A percentile compares a stretch with the other conserved stretches of the same genome.
Evolutionary conservation across 768 basidiomycete genomes (phyloP).

Genomic region (Leccinum uliginosum): DNA sequence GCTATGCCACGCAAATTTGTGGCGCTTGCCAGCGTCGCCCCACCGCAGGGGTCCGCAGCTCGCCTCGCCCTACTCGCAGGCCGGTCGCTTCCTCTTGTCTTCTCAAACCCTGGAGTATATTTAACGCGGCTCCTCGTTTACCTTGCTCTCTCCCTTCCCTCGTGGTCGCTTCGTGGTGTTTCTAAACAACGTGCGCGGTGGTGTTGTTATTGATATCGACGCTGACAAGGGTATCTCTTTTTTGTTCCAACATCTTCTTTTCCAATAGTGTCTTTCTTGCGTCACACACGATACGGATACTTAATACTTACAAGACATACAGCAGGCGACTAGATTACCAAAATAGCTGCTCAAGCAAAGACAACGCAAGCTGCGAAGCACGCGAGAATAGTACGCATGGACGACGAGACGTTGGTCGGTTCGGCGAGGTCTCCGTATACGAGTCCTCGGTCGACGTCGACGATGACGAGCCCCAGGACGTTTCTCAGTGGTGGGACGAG

Average conservation of each 20-base stretch:
- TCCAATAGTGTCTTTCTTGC: not conserved
- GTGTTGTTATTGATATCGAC: slow-evolving; percentile 7
- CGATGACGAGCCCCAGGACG: slow-evolving; percentile 12
- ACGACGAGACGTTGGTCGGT: slow-evolving; percentile 23
- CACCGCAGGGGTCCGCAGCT: slow-evolving; percentile 18
- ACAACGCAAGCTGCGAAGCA: not conserved
- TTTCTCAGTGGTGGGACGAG: slow-evolving; percentile 2
- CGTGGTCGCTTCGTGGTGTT: slow-evolving; percentile 11
- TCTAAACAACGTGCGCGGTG: not conserved
- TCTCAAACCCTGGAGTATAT: slow-evolving; percentile 13
- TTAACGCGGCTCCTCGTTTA: slow-evolving; percentile 1
- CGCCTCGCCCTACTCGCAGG: slow-evolving; percentile 13
- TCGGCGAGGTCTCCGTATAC: slow-evolving; percentile 18
- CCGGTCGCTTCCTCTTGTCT: not conserved
- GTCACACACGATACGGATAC: not conserved
- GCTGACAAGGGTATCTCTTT: not conserved
- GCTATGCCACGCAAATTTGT: slow-evolving; percentile 11
- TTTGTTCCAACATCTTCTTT: not conserved
- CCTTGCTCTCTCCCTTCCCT: not conserved
- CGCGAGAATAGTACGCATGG: slow-evolving; percentile 10
- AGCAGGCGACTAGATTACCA: not conserved
- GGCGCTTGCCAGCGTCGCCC: slow-evolving; percentile 1
- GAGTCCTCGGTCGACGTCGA: slow-evolving; percentile 20
- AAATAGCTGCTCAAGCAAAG: not conserved
- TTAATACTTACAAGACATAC: not conserved